Evolutionary conservation across 768 basidiomycete genomes (phyloP).

Genomic region (Suillus paluster): DNA sequence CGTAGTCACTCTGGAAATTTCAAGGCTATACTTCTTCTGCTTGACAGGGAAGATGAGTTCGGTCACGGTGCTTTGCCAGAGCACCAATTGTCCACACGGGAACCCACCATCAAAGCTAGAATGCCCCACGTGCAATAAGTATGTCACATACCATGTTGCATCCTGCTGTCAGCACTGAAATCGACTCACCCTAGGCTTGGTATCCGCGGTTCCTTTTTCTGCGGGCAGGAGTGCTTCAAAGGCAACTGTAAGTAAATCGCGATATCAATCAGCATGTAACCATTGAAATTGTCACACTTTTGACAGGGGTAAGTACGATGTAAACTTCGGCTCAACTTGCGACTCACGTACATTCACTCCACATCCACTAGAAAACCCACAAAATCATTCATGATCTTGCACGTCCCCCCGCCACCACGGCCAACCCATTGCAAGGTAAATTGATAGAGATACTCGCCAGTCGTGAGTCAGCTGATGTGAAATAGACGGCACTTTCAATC

Average conservation of each 20-base stretch:
- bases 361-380: constrained; percentile 69
- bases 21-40: neutral
- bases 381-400: constrained; percentile 76
- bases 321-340: neutral
- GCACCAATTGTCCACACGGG: constrained; percentile 71
- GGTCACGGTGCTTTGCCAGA: constrained; percentile 59
- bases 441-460: neutral
- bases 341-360: constrained; percentile 13
- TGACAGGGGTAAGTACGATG: constrained; percentile 29
- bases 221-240: constrained; percentile 96
- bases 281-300: constrained; percentile 1
- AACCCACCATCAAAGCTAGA: constrained; percentile 87
- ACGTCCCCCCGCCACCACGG: constrained; percentile 27
- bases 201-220: constrained; percentile 87
- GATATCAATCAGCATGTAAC: constrained; percentile 1
- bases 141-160: constrained; percentile 20
- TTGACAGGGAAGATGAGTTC: constrained; percentile 39
- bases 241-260: constrained; percentile 73
- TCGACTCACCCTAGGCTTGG: constrained; percentile 58
- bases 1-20: neutral
- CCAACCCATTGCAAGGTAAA: constrained; percentile 9
- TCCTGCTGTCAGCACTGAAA: constrained; percentile 14
- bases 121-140: constrained; percentile 96
- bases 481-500: constrained; percentile 78
- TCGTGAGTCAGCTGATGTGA: constrained; percentile 6